Conservation (phyloP, 352 stramenopile species). For the Phytophthora parvispora region DNA sequence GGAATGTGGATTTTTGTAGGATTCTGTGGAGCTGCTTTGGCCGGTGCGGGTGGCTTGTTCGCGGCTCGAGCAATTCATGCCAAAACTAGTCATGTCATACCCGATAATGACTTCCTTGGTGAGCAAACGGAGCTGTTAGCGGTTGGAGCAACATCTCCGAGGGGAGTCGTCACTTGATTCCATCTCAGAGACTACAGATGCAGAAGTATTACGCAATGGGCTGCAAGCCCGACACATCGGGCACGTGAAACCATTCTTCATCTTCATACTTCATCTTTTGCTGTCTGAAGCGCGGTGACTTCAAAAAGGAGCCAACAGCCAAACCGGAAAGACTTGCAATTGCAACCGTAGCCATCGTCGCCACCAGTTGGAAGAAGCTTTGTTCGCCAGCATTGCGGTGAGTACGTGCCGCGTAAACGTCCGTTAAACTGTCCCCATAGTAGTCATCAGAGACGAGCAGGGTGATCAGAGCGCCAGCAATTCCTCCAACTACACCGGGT, state of each 20-base stretch:
- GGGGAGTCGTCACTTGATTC: conserved; percentile 5
- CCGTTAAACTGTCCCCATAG: conserved; percentile 47
- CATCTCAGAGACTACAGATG: too few relatives aligned
- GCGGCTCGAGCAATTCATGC: conserved; percentile 38
- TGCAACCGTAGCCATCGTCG: conserved; percentile 38
- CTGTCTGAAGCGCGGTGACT: conserved; percentile 51
- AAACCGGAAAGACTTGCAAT: conserved; percentile 45
- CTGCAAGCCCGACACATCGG: conserved; percentile 13
- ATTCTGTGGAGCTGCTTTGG: conserved; percentile 53
- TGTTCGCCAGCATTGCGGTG: conserved; percentile 50
- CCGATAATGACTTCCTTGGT: conserved; percentile 26
- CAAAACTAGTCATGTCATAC: conserved; percentile 59
- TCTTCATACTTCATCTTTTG: conserved; percentile 67
- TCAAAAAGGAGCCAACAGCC: conserved; percentile 43
- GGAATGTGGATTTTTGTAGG: conserved; percentile 73
- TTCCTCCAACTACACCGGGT: conserved; percentile 68
- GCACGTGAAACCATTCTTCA: conserved; percentile 69
- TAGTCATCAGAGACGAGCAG: conserved; percentile 54
- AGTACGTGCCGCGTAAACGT: conserved; percentile 51
- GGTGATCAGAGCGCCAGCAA: conserved; percentile 57
- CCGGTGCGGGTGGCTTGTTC: conserved; percentile 41
- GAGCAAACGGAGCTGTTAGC: conserved; percentile 29
- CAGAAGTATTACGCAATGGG: too few relatives aligned
- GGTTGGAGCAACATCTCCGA: conserved; percentile 23
- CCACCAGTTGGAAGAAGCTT: conserved; percentile 59